phyloP scores from a whole-genome alignment of 345 rosid genomes.

The Erucastrum elatum region DNA sequence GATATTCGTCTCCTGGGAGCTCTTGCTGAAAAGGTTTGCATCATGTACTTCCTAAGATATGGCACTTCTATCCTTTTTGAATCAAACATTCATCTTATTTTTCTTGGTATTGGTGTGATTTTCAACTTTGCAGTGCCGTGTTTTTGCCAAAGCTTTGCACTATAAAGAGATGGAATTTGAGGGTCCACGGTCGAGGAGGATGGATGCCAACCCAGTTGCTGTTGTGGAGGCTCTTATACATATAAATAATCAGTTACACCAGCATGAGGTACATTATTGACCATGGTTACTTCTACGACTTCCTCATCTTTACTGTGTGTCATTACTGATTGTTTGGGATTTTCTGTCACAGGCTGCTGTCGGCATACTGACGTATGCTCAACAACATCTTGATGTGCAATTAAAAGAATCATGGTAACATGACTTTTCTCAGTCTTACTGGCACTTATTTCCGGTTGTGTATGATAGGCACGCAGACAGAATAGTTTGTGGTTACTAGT shows the following conservation, averaged over 20 bases:
- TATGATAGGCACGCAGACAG: background rate
- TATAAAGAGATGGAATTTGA: conserved; percentile 99
- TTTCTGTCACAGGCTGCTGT: conserved; percentile 74
- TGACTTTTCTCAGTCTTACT: conserved; percentile 21
- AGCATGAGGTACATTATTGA: conserved; percentile 70
- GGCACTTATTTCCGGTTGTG: conserved; percentile 7
- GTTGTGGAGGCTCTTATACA: conserved; percentile 96
- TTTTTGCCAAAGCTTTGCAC: conserved; percentile 96
- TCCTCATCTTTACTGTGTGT: conserved; percentile 16
- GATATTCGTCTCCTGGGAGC: conserved; percentile 98
- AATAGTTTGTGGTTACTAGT: conserved; percentile 16
- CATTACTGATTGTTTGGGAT: conserved; percentile 23
- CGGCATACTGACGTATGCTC: conserved; percentile 96
- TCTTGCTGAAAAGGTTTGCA: conserved; percentile 90
- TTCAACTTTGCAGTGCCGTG: conserved; percentile 65
- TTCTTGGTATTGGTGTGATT: conserved; percentile 9
- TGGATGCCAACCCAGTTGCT: conserved; percentile 96
- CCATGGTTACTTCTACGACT: background rate
- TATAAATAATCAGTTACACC: conserved; percentile 95
- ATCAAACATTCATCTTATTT: conserved; percentile 16
- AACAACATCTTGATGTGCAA: conserved; percentile 84
- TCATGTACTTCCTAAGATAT: conserved; percentile 20
- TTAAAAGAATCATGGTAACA: conserved; percentile 93
- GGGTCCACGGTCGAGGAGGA: conserved; percentile 79
- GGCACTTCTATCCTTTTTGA: conserved; percentile 10